phyloP scores from a whole-genome alignment of 495 filamentous ascomycete genomes.

The Parathielavia hyrcaniae region DNA sequence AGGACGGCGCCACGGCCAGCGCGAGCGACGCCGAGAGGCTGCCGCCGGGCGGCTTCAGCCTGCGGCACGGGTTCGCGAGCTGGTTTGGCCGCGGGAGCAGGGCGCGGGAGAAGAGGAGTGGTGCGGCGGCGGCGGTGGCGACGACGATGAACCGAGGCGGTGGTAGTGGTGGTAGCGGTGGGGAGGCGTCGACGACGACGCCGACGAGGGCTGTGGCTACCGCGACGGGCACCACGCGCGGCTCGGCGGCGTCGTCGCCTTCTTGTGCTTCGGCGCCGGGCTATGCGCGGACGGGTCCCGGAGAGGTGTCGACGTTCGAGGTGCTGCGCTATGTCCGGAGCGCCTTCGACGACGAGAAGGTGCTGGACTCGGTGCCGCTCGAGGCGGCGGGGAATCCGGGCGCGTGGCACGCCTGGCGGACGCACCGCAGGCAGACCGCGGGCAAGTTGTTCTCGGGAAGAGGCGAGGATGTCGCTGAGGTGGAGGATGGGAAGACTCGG shows the following conservation, averaged over 20 bases:
- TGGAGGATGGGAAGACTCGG: not conserved
- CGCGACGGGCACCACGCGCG: constrained; percentile 28
- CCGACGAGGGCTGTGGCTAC: constrained; percentile 19
- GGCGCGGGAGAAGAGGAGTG: constrained; percentile 19
- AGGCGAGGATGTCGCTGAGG: constrained; percentile 15
- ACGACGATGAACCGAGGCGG: constrained; percentile 17
- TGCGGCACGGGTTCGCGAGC: constrained; percentile 80
- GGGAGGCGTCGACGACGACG: not conserved
- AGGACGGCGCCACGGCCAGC: constrained; percentile 65
- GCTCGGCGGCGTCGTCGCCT: constrained; percentile 25
- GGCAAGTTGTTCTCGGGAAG: constrained; percentile 19
- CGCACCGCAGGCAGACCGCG: constrained; percentile 47
- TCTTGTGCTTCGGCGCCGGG: constrained; percentile 4
- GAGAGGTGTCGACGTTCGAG: constrained; percentile 47
- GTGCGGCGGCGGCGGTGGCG: constrained; percentile 8
- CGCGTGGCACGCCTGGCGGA: constrained; percentile 85
- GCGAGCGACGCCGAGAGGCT: constrained; percentile 74
- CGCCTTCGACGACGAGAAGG: constrained; percentile 67
- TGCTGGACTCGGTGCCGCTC: constrained; percentile 72
- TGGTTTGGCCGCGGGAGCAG: constrained; percentile 61
- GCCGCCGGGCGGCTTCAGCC: constrained; percentile 79
- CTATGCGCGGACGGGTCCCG: constrained; percentile 18
- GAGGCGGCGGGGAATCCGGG: constrained; percentile 80
- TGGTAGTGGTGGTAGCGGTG: not conserved
- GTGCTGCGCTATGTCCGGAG: constrained; percentile 75